These are phyloP conservation scores for Plectosphaerella sp. DNA, from an alignment of 2,329 filamentous ascomycete genomes.

Conservation along the genomic window DNA sequence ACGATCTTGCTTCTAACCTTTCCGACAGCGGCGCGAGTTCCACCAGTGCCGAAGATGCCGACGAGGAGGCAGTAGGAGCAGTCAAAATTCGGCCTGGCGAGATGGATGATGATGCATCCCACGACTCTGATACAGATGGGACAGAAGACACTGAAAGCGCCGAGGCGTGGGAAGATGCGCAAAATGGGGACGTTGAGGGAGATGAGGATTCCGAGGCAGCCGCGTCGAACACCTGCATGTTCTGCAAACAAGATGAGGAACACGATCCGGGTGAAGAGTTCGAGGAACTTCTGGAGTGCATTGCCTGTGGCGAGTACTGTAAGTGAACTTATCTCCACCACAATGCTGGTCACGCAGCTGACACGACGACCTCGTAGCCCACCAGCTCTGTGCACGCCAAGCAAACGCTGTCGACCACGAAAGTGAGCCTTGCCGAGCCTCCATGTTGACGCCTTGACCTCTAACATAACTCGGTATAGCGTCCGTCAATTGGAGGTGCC, in stretches of 20 bases:
- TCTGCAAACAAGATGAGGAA: constrained; percentile 79
- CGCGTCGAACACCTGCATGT: constrained; percentile 51
- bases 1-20: not conserved
- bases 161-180: constrained; percentile 55
- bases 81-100: constrained; percentile 53
- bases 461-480: constrained; percentile 20
- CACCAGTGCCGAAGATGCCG: constrained; percentile 18
- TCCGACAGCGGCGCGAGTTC: constrained; percentile 9
- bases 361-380: constrained; percentile 51
- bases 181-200: constrained; percentile 48
- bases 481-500: constrained; percentile 45
- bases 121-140: constrained; percentile 34
- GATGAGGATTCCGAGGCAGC: constrained; percentile 53
- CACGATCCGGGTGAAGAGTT: constrained; percentile 78
- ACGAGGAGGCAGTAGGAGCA: constrained; percentile 51
- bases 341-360: not conserved
- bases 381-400: constrained; percentile 82
- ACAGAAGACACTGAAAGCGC: constrained; percentile 54
- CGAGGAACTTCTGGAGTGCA: constrained; percentile 73
- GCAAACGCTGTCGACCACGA: constrained; percentile 43
- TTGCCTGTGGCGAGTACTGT: constrained; percentile 79
- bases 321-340: constrained; percentile 31
- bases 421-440: constrained; percentile 43
- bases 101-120: constrained; percentile 37
- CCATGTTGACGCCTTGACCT: not conserved